Percentiles rank a stretch among this genome's conserved stretches.
phyloP scores from a whole-genome alignment of 2,329 filamentous ascomycete species.

The Stemphylium vesicarium region DNA sequence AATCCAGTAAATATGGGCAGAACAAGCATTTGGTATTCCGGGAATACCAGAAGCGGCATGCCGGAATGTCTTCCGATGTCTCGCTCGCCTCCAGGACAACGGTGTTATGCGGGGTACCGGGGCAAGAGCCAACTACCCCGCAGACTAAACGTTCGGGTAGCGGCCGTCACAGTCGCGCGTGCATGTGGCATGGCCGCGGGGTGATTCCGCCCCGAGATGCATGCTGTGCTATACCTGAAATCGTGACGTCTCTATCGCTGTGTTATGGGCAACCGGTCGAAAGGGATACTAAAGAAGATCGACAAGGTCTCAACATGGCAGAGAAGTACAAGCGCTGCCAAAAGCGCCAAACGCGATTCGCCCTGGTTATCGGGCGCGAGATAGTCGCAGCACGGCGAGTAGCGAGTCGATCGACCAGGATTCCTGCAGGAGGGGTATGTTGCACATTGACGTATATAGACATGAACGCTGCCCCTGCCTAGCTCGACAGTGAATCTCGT shows the following conservation, averaged over 20 bases:
- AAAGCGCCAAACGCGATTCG: neutral
- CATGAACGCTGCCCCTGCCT: neutral
- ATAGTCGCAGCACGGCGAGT: slow-evolving; percentile 2
- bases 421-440: slow-evolving; percentile 20
- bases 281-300: slow-evolving; percentile 11
- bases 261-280: slow-evolving; percentile 17
- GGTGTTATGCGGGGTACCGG: slow-evolving; percentile 27
- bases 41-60: slow-evolving; percentile 5
- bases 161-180: slow-evolving; percentile 14
- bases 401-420: slow-evolving; percentile 18
- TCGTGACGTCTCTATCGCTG: slow-evolving; percentile 12
- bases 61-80: slow-evolving; percentile 1
- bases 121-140: slow-evolving; percentile 22
- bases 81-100: neutral
- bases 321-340: neutral
- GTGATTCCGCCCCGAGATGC: slow-evolving; percentile 10
- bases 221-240: neutral
- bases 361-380: slow-evolving; percentile 1
- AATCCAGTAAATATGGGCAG: neutral
- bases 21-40: neutral
- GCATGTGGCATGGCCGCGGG: slow-evolving; percentile 9
- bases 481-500: neutral
- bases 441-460: slow-evolving; percentile 24
- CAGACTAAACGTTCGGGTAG: slow-evolving; percentile 22
- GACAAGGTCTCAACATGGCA: neutral